phyloP scores from a whole-genome alignment of 106 monocot species.

The Dendrobium chrysotoxum region DNA sequence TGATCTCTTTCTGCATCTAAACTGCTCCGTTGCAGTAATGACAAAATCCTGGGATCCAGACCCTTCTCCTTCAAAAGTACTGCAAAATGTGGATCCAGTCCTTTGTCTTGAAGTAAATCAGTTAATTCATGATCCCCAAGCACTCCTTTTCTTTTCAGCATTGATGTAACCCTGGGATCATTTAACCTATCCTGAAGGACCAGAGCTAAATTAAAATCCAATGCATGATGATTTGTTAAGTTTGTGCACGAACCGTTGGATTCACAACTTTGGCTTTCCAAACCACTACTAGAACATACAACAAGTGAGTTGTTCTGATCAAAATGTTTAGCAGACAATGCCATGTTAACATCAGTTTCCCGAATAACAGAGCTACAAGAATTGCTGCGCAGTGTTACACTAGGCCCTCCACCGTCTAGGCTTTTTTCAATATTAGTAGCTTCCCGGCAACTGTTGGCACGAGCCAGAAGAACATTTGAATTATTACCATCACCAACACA shows the following conservation, averaged over 20 bases:
- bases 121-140: conserved; percentile 69
- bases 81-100: conserved; percentile 95
- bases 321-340: conserved; percentile 35
- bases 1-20: conserved; percentile 98
- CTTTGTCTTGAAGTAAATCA: conserved; percentile 88
- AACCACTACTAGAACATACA: conserved; percentile 61
- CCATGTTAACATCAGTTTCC: conserved; percentile 46
- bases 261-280: conserved; percentile 76
- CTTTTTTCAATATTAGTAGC: conserved; percentile 62
- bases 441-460: conserved; percentile 80
- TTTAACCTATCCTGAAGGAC: conserved; percentile 75
- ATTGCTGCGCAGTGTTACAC: conserved; percentile 74
- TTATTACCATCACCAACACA: conserved; percentile 47
- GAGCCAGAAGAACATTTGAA: conserved; percentile 49
- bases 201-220: conserved; percentile 65
- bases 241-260: conserved; percentile 57
- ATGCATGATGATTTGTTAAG: conserved; percentile 38
- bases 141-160: conserved; percentile 71
- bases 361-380: conserved; percentile 79
- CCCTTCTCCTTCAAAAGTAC: conserved; percentile 90
- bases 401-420: conserved; percentile 57
- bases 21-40: conserved; percentile 88
- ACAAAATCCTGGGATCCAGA: conserved; percentile 85
- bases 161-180: conserved; percentile 83
- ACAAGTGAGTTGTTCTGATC: conserved; percentile 38